A percentile compares a stretch with the other conserved stretches of the same genome.
phyloP scores from a whole-genome alignment of 73 alveolate species.

The Uronychia setigera region DNA sequence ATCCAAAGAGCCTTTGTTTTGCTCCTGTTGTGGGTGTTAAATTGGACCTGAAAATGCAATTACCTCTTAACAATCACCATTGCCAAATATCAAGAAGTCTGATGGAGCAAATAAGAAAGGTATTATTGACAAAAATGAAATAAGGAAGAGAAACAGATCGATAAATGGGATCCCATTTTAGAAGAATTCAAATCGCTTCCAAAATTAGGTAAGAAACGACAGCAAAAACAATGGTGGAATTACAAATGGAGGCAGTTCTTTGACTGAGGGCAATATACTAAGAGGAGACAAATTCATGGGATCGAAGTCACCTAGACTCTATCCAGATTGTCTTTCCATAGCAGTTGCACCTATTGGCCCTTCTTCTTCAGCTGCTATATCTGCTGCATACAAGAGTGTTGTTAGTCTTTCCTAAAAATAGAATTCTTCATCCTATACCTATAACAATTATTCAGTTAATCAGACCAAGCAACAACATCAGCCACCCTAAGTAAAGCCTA shows the following conservation, averaged over 20 bases:
- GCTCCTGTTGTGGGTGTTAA: background rate
- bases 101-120: background rate
- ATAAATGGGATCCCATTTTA: background rate
- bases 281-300: background rate
- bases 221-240: background rate
- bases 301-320: background rate
- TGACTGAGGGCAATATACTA: background rate
- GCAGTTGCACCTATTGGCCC: slow-evolving; percentile 2
- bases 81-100: background rate
- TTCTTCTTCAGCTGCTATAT: background rate
- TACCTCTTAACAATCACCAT: background rate
- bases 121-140: background rate
- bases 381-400: background rate
- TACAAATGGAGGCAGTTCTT: background rate
- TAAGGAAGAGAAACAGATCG: background rate
- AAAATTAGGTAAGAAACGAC: background rate
- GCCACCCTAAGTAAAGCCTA: too few relatives aligned
- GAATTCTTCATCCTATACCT: background rate
- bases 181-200: background rate
- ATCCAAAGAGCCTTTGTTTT: background rate
- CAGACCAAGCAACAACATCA: too few relatives aligned
- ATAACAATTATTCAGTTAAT: background rate
- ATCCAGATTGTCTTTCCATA: background rate
- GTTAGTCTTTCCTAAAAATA: background rate
- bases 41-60: background rate